Evolutionary conservation across 2,329 filamentous ascomycete species (phyloP).

Genomic region (Didymella glomerata): DNA sequence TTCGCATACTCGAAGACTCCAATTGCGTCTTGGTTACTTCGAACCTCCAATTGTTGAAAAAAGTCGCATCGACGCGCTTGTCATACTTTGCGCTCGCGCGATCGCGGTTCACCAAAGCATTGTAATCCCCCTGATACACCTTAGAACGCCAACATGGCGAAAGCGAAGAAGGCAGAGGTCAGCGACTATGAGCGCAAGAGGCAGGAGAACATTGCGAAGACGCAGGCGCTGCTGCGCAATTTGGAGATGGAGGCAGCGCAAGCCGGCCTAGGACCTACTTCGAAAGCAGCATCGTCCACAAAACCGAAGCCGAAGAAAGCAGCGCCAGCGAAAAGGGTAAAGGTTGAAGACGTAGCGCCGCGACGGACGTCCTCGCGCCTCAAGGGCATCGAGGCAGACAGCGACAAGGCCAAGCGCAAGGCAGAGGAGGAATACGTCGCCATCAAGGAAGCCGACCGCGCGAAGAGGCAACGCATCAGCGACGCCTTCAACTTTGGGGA

Average conservation of each 20-base stretch:
- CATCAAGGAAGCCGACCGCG: conserved; percentile 64
- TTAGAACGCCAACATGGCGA: conserved; percentile 39
- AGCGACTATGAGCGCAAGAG: conserved; percentile 88
- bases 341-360: conserved; percentile 65
- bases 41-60: not conserved
- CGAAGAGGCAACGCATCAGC: conserved; percentile 70
- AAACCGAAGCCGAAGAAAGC: conserved; percentile 57
- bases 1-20: not conserved
- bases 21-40: not conserved
- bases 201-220: conserved; percentile 85
- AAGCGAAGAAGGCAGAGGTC: conserved; percentile 62
- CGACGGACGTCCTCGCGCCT: conserved; percentile 69
- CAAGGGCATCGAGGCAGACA: conserved; percentile 70
- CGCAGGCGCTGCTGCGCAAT: conserved; percentile 82
- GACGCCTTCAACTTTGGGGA: conserved; percentile 76
- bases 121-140: not conserved
- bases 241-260: conserved; percentile 73
- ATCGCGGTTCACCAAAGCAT: not conserved
- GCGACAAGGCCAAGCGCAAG: conserved; percentile 73
- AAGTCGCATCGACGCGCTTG: conserved; percentile 1
- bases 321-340: conserved; percentile 60
- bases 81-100: conserved; percentile 1
- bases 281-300: conserved; percentile 59
- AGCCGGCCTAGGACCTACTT: conserved; percentile 70
- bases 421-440: conserved; percentile 70